Evolutionary conservation across 345 rosid genomes (phyloP), one percentile per base, ranked within the genome.

Genomic region (Salix caprea): DNA sequence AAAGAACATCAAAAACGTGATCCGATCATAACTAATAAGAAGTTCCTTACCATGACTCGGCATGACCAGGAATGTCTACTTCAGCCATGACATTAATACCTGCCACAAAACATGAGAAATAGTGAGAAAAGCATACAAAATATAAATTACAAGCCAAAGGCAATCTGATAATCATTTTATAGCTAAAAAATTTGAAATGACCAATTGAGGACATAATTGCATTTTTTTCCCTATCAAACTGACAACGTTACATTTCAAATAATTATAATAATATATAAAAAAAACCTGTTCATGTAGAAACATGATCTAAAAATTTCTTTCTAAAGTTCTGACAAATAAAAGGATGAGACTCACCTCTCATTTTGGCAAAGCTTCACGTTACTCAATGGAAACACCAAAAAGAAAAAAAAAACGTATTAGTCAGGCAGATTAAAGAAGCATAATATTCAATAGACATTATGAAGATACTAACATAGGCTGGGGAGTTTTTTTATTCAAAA

Each of bases 31-130:
- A 36, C 37, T 36, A 36, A 5, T 58, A 75, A 70, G 44, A 67
- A 76, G 30, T 69, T 39, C 34, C 67, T 72, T 89, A 93, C 99
- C 98, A 96, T 81, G 99, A 91, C 84, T 90, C 94, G 8, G 94
- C 99, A 85, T 96, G 99, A 79, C 99, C 99, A 69, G 99, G 99
- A 65, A 93, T 92, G 81, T 96, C 99, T 74, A 90, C 75, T 88
- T 96, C 98, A 26, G 99, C 92, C 99, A 96, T 93, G 61, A 93
- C 87, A 76, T 93, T 88, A 79, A 96, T 92, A 72, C 99, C 99
- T 96, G 88, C 82, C 80, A 82, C 56, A 70, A 78, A 71, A 18
- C 69, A 77, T 8, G 48, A 78, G 76, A 61, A 32, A 28, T 6
- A 21, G 15, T 5, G n/a, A 58, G 15, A 56, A 16, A 60, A 68